phyloP scores from a whole-genome alignment of 371 early-diverging fungal genomes.

The Nematocida displodere region DNA sequence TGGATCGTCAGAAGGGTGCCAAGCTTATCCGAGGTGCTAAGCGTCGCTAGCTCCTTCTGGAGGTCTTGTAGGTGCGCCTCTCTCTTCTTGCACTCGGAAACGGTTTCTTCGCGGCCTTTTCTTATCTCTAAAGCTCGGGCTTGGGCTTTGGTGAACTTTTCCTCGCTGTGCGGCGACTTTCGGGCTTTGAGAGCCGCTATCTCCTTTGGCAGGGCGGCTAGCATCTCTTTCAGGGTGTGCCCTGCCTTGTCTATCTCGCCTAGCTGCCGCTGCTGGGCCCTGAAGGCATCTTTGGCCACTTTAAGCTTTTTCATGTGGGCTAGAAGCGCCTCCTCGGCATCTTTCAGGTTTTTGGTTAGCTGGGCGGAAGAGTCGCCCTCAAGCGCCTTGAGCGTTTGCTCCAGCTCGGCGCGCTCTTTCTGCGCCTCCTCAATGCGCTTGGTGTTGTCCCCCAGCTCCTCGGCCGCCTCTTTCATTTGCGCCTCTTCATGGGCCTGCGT shows the following conservation, averaged over 20 bases:
- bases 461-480: slow-evolving; percentile 8
- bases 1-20: slow-evolving; percentile 41
- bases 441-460: slow-evolving; percentile 27
- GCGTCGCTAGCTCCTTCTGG: background rate
- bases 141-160: slow-evolving; percentile 34
- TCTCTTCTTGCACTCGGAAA: slow-evolving; percentile 14
- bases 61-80: slow-evolving; percentile 6
- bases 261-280: background rate
- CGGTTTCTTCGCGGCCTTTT: slow-evolving; percentile 23
- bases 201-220: slow-evolving; percentile 4
- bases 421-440: background rate
- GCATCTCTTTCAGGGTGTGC: background rate
- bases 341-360: background rate
- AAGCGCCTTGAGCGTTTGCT: background rate
- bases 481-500: background rate
- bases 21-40: slow-evolving; percentile 27
- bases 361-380: background rate
- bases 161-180: slow-evolving; percentile 36
- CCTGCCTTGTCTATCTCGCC: slow-evolving; percentile 4
- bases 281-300: background rate
- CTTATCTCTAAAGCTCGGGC: slow-evolving; percentile 16
- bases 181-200: background rate
- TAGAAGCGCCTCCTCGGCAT: background rate
- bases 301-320: background rate
- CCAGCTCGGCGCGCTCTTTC: background rate